These are phyloP conservation scores for Podaxis pistillaris DNA, from an alignment of 768 basidiomycete species.

Conservation along the genomic window DNA sequence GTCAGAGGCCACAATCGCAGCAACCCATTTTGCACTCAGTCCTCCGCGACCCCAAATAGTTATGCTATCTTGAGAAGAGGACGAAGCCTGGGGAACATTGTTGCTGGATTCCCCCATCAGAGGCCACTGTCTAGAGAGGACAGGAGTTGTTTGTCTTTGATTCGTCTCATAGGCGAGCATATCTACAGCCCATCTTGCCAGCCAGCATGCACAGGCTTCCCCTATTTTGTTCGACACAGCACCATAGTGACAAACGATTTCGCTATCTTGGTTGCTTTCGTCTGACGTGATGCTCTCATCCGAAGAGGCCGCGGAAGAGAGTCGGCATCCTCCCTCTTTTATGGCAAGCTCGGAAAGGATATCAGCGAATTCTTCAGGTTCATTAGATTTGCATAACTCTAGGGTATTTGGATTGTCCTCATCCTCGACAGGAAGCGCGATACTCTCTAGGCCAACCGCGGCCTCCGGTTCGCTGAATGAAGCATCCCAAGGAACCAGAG, in stretches of 20 bases:
- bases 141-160: constrained; percentile 17
- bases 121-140: constrained; percentile 21
- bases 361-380: constrained; percentile 16
- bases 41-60: constrained; percentile 76
- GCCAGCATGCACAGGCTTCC: constrained; percentile 85
- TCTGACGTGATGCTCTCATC: constrained; percentile 18
- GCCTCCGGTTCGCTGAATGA: constrained; percentile 46
- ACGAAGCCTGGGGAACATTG: constrained; percentile 7
- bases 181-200: constrained; percentile 82
- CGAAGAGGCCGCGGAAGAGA: constrained; percentile 12
- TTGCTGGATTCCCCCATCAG: constrained; percentile 10
- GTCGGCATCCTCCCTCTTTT: constrained; percentile 3
- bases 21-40: constrained; percentile 68
- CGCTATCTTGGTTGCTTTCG: constrained; percentile 18
- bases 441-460: constrained; percentile 67
- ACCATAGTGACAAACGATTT: constrained; percentile 72
- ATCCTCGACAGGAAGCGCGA: constrained; percentile 52
- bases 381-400: constrained; percentile 13
- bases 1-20: constrained; percentile 74
- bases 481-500: constrained; percentile 43
- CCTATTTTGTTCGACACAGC: constrained; percentile 89
- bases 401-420: constrained; percentile 19
- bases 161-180: constrained; percentile 66
- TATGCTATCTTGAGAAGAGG: constrained; percentile 30
- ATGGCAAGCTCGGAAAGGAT: constrained; percentile 13